phyloP scores from a whole-genome alignment of 148 eudicot genomes.

The Chenopodium formosanum region DNA sequence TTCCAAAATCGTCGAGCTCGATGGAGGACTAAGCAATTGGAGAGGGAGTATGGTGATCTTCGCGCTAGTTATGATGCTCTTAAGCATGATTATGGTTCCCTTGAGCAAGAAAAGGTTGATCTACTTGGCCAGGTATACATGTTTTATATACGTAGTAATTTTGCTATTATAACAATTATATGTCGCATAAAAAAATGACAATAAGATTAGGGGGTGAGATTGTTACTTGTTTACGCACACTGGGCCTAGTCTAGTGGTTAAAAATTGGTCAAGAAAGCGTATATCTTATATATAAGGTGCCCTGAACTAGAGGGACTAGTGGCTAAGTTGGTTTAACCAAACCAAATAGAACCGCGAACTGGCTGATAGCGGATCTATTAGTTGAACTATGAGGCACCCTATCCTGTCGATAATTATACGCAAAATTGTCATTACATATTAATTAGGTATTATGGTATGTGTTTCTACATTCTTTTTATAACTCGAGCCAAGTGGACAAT shows the following conservation, averaged over 20 bases:
- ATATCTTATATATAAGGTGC: no score
- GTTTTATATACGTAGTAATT: no score
- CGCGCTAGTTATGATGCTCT: conserved; percentile 69
- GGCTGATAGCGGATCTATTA: background rate
- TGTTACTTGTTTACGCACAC: no score
- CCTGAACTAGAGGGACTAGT: no score
- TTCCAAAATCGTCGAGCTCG: conserved; percentile 94
- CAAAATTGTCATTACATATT: background rate
- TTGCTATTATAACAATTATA: no score
- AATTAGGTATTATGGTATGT: no score
- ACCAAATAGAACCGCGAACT: background rate
- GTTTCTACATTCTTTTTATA: background rate
- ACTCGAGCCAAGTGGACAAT: no score
- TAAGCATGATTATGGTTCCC: conserved; percentile 54
- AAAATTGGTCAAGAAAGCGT: no score
- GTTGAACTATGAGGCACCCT: background rate
- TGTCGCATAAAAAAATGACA: no score
- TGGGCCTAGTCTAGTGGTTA: no score
- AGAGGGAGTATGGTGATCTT: conserved; percentile 68
- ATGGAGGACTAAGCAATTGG: conserved; percentile 84
- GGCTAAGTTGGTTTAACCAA: no score
- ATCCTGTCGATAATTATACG: background rate
- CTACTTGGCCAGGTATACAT: conserved; percentile 64
- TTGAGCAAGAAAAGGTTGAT: conserved; percentile 62
- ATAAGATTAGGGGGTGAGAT: no score